Evolutionary conservation across 1,284 basidiomycete species (phyloP).

Genomic region (Malassezia dermatis): DNA sequence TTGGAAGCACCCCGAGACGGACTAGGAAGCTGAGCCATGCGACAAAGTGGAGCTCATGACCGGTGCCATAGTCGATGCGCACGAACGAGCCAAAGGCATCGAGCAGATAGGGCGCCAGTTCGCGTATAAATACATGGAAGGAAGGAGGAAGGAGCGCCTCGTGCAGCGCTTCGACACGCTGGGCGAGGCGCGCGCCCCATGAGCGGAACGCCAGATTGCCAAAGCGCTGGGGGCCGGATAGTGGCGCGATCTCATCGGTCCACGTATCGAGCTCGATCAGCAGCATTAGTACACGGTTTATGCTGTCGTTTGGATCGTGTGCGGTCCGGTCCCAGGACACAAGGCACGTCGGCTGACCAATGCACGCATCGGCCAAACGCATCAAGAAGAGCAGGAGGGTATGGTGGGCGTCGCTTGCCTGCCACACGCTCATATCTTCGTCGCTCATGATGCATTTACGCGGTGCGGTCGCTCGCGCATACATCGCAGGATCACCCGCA

Average conservation of each 20-base stretch:
- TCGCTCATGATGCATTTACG: conserved; percentile 40
- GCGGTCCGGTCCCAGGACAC: conserved; percentile 8
- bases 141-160: conserved; percentile 52
- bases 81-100: conserved; percentile 81
- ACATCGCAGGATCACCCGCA: background rate
- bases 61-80: conserved; percentile 91
- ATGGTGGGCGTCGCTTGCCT: conserved; percentile 30
- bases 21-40: conserved; percentile 36
- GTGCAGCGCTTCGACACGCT: conserved; percentile 44
- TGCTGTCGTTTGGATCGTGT: background rate
- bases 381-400: conserved; percentile 35
- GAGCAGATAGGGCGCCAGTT: conserved; percentile 65
- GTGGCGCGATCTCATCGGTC: conserved; percentile 72
- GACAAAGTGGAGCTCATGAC: conserved; percentile 60
- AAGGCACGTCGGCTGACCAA: conserved; percentile 27
- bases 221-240: conserved; percentile 74
- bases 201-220: conserved; percentile 84
- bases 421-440: conserved; percentile 42
- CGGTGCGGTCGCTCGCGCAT: background rate
- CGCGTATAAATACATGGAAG: conserved; percentile 54
- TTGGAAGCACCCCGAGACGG: conserved; percentile 25
- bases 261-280: conserved; percentile 64
- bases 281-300: conserved; percentile 54
- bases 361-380: conserved; percentile 40
- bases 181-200: conserved; percentile 70